phyloP scores from a whole-genome alignment of 2,329 filamentous ascomycete genomes.

The Ceratocystis smalleyi region DNA sequence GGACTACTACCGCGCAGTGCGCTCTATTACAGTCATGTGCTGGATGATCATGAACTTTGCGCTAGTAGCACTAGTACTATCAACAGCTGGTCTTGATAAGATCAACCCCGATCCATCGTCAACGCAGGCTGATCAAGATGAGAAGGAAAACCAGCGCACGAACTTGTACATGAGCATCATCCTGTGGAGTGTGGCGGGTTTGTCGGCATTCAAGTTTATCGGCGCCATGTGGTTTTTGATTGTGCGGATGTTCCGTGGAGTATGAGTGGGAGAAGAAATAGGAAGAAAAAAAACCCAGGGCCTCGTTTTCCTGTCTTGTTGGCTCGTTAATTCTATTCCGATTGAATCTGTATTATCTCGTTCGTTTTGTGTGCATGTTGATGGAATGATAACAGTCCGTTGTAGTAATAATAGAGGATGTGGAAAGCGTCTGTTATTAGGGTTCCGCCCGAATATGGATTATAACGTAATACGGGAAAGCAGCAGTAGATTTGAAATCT shows the following conservation, averaged over 20 bases:
- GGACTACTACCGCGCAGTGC: slow-evolving; percentile 96
- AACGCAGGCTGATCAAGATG: slow-evolving; percentile 20
- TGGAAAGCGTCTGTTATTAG: too few species aligned
- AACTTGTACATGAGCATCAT: slow-evolving; percentile 78
- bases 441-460: too few species aligned
- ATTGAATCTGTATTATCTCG: too few species aligned
- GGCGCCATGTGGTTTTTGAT: slow-evolving; percentile 88
- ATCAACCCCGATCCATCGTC: slow-evolving; percentile 34
- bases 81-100: slow-evolving; percentile 64
- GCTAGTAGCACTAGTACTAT: slow-evolving; percentile 71
- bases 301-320: neutral
- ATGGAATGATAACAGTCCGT: too few species aligned
- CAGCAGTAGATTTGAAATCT: too few species aligned
- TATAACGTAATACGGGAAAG: too few species aligned
- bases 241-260: slow-evolving; percentile 66
- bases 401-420: too few species aligned
- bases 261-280: slow-evolving; percentile 27
- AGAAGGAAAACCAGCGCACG: slow-evolving; percentile 39
- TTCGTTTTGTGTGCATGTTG: too few species aligned
- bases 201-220: slow-evolving; percentile 74
- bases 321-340: neutral
- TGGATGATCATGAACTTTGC: slow-evolving; percentile 97
- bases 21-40: slow-evolving; percentile 74
- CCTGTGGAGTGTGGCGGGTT: slow-evolving; percentile 71
- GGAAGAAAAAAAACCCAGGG: neutral